phyloP scores from a whole-genome alignment of 1,284 basidiomycete genomes.

The Hypsizygus ulmarius region DNA sequence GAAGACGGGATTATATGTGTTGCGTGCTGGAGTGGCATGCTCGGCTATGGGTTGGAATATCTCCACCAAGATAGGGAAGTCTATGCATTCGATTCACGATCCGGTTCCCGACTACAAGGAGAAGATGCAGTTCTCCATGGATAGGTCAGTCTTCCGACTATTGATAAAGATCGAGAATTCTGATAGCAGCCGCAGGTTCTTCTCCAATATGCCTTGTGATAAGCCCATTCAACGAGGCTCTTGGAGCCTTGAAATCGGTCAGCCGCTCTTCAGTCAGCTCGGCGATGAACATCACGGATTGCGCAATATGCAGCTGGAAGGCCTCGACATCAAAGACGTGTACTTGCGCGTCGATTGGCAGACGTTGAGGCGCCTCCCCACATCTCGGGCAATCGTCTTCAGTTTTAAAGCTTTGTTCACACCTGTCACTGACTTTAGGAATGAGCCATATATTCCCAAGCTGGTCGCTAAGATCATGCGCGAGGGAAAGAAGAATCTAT shows the following conservation, averaged over 20 bases:
- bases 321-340: conserved; percentile 39
- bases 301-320: conserved; percentile 32
- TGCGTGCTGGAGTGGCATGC: conserved; percentile 42
- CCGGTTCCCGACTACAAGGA: conserved; percentile 49
- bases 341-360: conserved; percentile 53
- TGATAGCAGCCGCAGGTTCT: conserved; percentile 33
- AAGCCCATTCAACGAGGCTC: conserved; percentile 52
- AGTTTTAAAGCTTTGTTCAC: conserved; percentile 54
- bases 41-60: conserved; percentile 51
- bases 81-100: conserved; percentile 43
- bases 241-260: conserved; percentile 47
- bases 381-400: conserved; percentile 46
- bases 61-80: conserved; percentile 42
- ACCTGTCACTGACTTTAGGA: conserved; percentile 38
- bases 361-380: conserved; percentile 46
- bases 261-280: conserved; percentile 43
- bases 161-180: not conserved
- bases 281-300: conserved; percentile 33
- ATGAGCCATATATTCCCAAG: conserved; percentile 46
- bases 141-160: conserved; percentile 34
- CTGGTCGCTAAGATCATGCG: conserved; percentile 40
- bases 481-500: conserved; percentile 36
- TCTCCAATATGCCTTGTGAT: conserved; percentile 42
- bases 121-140: conserved; percentile 47
- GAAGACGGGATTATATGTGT: conserved; percentile 38